Conservation (phyloP, 495 filamentous ascomycete species). For the Viridothelium virens region DNA sequence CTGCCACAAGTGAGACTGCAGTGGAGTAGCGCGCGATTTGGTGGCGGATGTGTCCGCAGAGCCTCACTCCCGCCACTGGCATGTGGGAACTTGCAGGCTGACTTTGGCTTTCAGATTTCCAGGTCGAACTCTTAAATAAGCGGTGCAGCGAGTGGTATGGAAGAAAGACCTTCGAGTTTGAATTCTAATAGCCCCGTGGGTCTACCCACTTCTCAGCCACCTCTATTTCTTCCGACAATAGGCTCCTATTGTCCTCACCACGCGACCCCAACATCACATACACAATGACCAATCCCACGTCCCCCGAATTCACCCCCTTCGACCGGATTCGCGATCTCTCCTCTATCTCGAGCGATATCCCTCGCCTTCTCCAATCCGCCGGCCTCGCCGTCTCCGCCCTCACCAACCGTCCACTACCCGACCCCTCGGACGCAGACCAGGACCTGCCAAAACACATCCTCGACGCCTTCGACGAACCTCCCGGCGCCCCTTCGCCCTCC, state of each 20-base stretch:
- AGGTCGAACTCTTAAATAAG: no score
- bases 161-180: no score
- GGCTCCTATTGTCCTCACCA: background rate
- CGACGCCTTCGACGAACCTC: constrained; percentile 26
- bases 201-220: background rate
- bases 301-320: constrained; percentile 39
- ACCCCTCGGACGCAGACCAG: constrained; percentile 12
- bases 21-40: background rate
- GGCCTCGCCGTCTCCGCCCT: constrained; percentile 63
- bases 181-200: no score
- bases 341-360: constrained; percentile 58
- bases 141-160: no score
- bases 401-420: constrained; percentile 42
- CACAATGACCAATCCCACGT: constrained; percentile 26
- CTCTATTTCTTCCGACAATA: background rate
- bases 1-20: background rate
- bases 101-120: no score
- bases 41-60: background rate
- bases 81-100: no score
- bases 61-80: background rate
- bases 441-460: constrained; percentile 11
- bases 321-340: constrained; percentile 72
- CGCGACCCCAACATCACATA: constrained; percentile 16
- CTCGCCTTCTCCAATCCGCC: constrained; percentile 57
- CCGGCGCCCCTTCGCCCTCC: constrained; percentile 24